Evolutionary conservation across 129 eudicot species (phyloP).

Genomic region (Arctium lappa): DNA sequence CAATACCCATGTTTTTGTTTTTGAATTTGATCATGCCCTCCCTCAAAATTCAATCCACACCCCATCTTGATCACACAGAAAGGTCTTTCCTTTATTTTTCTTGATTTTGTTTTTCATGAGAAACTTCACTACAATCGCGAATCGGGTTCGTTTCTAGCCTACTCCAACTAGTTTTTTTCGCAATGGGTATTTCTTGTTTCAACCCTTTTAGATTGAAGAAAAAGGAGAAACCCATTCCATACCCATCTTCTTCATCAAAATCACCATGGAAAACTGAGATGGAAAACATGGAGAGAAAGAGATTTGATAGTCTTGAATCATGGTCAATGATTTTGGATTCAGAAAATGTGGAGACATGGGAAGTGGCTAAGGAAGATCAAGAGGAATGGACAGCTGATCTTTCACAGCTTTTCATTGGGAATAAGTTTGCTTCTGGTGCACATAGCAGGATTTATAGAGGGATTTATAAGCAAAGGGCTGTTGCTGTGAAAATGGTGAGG

Average conservation of each 20-base stretch:
- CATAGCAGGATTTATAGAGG: constrained; percentile 95
- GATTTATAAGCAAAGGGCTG: constrained; percentile 95
- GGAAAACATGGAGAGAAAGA: constrained; percentile 75
- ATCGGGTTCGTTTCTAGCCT: constrained; percentile 1
- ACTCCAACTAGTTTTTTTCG: background rate
- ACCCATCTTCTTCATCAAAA: constrained; percentile 54
- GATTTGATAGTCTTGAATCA: constrained; percentile 91
- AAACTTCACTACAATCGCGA: constrained; percentile 1
- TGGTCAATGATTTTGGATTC: constrained; percentile 99
- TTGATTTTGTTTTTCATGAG: constrained; percentile 26
- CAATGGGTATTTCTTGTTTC: constrained; percentile 70
- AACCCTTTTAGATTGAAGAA: constrained; percentile 51
- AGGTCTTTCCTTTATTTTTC: background rate
- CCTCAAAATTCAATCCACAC: constrained; percentile 7
- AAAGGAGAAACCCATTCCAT: constrained; percentile 46
- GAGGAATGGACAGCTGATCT: constrained; percentile 99
- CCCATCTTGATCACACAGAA: constrained; percentile 27
- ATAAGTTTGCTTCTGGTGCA: constrained; percentile 98
- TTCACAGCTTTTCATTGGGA: constrained; percentile 93
- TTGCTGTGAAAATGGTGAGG: constrained; percentile 95
- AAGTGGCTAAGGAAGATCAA: constrained; percentile 66
- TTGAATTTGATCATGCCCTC: constrained; percentile 26
- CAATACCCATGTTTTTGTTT: constrained; percentile 53
- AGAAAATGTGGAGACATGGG: constrained; percentile 93
- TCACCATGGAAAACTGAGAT: constrained; percentile 49